Base-by-base conservation (phyloP, 192 early-diverging fungal genomes). In the Piromyces finnis region DNA sequence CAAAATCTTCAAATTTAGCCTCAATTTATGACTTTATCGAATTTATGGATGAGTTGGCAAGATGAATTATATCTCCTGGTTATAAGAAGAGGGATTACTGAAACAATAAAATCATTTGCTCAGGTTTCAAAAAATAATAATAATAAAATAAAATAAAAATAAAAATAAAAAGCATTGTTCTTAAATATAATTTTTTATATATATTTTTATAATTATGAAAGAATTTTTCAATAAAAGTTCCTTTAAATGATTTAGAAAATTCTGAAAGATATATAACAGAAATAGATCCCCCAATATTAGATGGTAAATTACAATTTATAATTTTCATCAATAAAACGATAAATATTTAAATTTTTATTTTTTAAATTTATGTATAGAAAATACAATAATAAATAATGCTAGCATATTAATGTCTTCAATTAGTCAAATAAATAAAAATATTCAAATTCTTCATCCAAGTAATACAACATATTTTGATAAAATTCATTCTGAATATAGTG, bases 401-500 rank as follows among this genome's bases (percentile, higher is more conserved):
- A 80, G 85, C 7, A 81, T 84, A 79, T 81, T 87, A 17, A 89
- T 89, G 88, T 82, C 86, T 4, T 84, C 86, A 0, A 35, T 89
- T 18, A 82, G 85, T 6, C 82, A 86, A 68, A 84, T 85, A 29
- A 86, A 88, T 77, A 87, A 87, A 77, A 84, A 85, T 28, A 82
- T 88, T 77, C 87, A 90, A 78, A 83, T 90, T 16, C 80, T 89
- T 27, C 89, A 90, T 83, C 89, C 89, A 39, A 85, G 87, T 29
- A 90, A 89, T 82, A 87, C 87, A n/a, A 88, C 89, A 0, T 84
- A 88, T 68, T 90, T 88, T 79, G 87, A 86, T 79, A 83, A 84
- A 68, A 78, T 90, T 41, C 89, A 86, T 36, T 87, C 88, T 16
- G 89, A 90, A 82, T 86, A 85, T 81, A 88, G 89, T 22, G 35